phyloP scores from a whole-genome alignment of 352 stramenopile species.

The Phytophthora kernoviae region DNA sequence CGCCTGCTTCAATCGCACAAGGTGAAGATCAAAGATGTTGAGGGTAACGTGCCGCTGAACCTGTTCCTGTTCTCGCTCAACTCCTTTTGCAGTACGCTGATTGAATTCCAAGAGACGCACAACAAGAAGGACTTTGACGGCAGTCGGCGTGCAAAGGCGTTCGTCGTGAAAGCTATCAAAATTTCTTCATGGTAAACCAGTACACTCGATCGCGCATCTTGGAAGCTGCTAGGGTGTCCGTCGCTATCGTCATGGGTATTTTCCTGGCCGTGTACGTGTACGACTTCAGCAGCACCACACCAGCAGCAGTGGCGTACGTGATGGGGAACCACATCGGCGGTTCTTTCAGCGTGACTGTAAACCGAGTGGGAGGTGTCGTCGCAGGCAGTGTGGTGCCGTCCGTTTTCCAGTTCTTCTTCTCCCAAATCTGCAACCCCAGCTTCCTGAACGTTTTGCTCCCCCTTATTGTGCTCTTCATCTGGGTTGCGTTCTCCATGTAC shows the following conservation, averaged over 20 bases:
- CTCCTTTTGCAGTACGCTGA: conserved; percentile 79
- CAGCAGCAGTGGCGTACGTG: conserved; percentile 69
- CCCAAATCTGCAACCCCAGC: conserved; percentile 57
- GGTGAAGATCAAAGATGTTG: conserved; percentile 67
- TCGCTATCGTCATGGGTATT: conserved; percentile 66
- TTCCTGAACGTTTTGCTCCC: conserved; percentile 54
- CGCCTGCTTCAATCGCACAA: conserved; percentile 56
- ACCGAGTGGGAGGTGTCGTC: conserved; percentile 85
- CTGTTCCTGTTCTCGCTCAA: conserved; percentile 86
- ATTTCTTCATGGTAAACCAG: conserved; percentile 54
- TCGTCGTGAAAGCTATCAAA: conserved; percentile 52
- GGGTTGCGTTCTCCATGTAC: conserved; percentile 80
- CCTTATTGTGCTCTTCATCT: conserved; percentile 66
- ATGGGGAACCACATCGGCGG: conserved; percentile 82
- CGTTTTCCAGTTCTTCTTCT: conserved; percentile 87
- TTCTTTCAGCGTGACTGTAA: conserved; percentile 81
- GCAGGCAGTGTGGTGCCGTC: conserved; percentile 81
- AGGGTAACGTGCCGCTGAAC: conserved; percentile 83
- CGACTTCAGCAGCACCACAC: conserved; percentile 68
- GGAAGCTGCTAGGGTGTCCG: conserved; percentile 53
- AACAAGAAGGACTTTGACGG: conserved; percentile 65
- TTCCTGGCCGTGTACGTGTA: conserved; percentile 81
- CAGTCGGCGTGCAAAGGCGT: conserved; percentile 49
- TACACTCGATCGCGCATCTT: conserved; percentile 48
- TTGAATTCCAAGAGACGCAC: conserved; percentile 69